Base-by-base conservation (phyloP, 345 rosid genomes). In the Lepidium africanum region DNA sequence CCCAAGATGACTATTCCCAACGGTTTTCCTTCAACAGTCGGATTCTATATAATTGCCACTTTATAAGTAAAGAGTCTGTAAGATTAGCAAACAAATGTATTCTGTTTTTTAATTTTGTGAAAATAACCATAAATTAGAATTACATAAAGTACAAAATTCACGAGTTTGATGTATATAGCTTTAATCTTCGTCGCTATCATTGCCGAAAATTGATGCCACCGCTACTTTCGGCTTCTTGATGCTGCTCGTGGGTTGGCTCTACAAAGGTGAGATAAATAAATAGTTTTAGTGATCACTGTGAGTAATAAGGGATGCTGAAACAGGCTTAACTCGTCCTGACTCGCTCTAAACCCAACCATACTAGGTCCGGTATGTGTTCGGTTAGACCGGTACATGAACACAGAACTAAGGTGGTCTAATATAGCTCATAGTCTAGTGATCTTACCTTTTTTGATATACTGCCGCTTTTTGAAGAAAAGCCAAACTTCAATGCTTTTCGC, bases 401-500 rank as follows among this genome's bases (percentile, higher is more conserved):
- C 4, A 13, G 14, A 16, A 5, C 43, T 25, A 30, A 5, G 33
- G 33, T 30, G 5, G 32, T 27, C 0, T 27, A 27, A 27, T 27
- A 0, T 27, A 14, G 49, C 0, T 42, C 36, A 9, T 12, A 15
- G 19, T 64, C 16, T 3, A 45, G 36, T 35, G 11, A 32, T 13
- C 5, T 48, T 81, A 91, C 99, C 97, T 91, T 94, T 9, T 91
- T 94, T 9, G 88, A 81, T 66, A 73, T 55, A 74, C 79, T 78
- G 43, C 75, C 77, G 40, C 71, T 79, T 72, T 91, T 91, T 2
- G 97, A 81, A 67, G 96, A 77, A 79, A 94, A 91, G 9, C 97
- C 99, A 74, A 94, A 94, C 75, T 94, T 94, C 49, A 94, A 74
- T 25, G 83, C 49, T 77, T 86, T 87, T 14, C 99, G 81, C 76